phyloP scores from a whole-genome alignment of 1,284 basidiomycete genomes.

The Polyporus tsugae region DNA sequence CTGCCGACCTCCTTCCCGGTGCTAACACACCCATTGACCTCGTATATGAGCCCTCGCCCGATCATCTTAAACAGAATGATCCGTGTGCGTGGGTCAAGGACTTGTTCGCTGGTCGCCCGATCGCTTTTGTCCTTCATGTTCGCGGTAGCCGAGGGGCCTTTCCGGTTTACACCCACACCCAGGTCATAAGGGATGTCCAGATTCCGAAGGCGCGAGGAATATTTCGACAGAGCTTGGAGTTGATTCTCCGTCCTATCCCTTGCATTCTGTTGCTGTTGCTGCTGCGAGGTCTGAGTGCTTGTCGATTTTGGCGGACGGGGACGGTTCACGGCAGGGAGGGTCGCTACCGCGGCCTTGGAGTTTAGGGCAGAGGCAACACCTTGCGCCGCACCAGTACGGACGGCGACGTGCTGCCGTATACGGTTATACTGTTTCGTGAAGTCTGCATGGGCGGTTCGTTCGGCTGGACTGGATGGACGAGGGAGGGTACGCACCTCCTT shows the following conservation, averaged over 20 bases:
- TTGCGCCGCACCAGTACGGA: constrained; percentile 71
- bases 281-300: constrained; percentile 2
- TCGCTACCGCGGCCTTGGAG: constrained; percentile 56
- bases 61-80: constrained; percentile 95
- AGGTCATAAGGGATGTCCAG: constrained; percentile 80
- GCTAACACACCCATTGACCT: constrained; percentile 93
- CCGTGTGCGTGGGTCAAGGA: constrained; percentile 90
- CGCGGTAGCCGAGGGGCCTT: constrained; percentile 85
- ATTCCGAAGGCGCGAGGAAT: constrained; percentile 70
- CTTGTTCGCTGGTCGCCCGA: constrained; percentile 94
- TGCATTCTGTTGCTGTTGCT: constrained; percentile 20
- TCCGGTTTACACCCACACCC: constrained; percentile 87
- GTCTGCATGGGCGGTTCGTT: constrained; percentile 59
- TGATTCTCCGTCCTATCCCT: constrained; percentile 73
- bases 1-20: constrained; percentile 91
- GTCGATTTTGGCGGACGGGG: constrained; percentile 47
- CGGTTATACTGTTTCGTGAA: constrained; percentile 98
- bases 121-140: constrained; percentile 94
- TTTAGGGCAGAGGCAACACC: constrained; percentile 61
- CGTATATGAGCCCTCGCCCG: constrained; percentile 83
- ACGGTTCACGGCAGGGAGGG: constrained; percentile 80
- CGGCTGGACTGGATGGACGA: not conserved
- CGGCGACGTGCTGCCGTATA: constrained; percentile 83
- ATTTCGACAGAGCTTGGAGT: constrained; percentile 74
- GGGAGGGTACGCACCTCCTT: constrained; percentile 59